Evolutionary conservation across 768 basidiomycete species (phyloP).

Genomic region (Phylloporus scabripes): DNA sequence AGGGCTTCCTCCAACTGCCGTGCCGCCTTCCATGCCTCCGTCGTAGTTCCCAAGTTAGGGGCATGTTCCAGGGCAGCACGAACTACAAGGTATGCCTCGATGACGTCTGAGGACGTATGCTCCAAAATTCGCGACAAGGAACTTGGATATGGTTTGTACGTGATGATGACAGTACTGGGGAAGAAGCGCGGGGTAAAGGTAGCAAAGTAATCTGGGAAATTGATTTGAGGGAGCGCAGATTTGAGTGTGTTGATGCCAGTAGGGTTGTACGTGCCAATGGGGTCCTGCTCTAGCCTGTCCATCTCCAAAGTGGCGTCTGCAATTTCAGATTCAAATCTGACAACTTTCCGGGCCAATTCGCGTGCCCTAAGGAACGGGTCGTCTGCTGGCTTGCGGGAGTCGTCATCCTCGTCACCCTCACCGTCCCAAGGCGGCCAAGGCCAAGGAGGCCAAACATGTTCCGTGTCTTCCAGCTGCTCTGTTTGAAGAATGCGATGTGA

Average conservation of each 20-base stretch:
- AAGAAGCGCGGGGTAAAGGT: slow-evolving; percentile 74
- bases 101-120: slow-evolving; percentile 57
- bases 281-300: slow-evolving; percentile 73
- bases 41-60: slow-evolving; percentile 64
- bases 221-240: slow-evolving; percentile 63
- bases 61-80: slow-evolving; percentile 67
- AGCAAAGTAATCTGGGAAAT: slow-evolving; percentile 83
- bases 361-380: slow-evolving; percentile 44
- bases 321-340: slow-evolving; percentile 73
- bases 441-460: slow-evolving; percentile 67
- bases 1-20: slow-evolving; percentile 66
- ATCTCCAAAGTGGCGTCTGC: slow-evolving; percentile 77
- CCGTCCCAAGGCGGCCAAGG: slow-evolving; percentile 85
- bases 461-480: slow-evolving; percentile 32
- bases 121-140: slow-evolving; percentile 66
- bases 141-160: slow-evolving; percentile 69
- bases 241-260: slow-evolving; percentile 64
- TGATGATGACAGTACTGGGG: slow-evolving; percentile 73
- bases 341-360: slow-evolving; percentile 62
- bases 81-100: slow-evolving; percentile 86
- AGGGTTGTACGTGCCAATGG: slow-evolving; percentile 87
- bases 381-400: slow-evolving; percentile 30
- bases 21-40: slow-evolving; percentile 74
- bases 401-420: slow-evolving; percentile 43
- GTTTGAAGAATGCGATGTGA: slow-evolving; percentile 31